Evolutionary conservation across 1,284 basidiomycete genomes (phyloP).

Genomic region (Phenoliferia sp.): DNA sequence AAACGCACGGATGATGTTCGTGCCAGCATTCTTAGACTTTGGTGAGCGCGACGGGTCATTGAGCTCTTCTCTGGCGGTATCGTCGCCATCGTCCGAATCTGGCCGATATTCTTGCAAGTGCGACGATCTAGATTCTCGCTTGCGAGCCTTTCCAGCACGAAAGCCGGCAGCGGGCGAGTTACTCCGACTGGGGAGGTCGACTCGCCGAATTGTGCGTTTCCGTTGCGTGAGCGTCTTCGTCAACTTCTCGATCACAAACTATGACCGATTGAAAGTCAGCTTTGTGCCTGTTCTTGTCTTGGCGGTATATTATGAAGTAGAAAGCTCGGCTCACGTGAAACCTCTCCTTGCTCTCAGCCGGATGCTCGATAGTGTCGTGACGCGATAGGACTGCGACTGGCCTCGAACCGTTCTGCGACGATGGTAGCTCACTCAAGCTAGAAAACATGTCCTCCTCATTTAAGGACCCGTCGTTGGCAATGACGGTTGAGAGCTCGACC

Average conservation of each 20-base stretch:
- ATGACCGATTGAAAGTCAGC: constrained; percentile 10
- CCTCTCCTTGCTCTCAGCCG: constrained; percentile 38
- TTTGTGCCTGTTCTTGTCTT: neutral
- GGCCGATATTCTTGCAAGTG: neutral
- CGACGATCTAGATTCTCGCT: neutral
- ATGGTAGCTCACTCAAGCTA: constrained; percentile 7
- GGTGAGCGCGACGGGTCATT: no score
- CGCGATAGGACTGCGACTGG: constrained; percentile 28
- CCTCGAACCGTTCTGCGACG: constrained; percentile 8
- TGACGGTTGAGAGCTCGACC: constrained; percentile 41
- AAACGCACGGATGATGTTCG: neutral
- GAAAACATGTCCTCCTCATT: constrained; percentile 11
- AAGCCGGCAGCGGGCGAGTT: neutral
- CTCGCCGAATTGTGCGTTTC: constrained; percentile 42
- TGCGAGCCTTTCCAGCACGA: neutral
- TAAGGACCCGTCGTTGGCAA: constrained; percentile 10
- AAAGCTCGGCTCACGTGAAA: constrained; percentile 32
- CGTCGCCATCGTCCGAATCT: neutral
- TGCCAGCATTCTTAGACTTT: neutral
- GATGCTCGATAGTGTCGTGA: constrained; percentile 38
- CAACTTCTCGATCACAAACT: constrained; percentile 47
- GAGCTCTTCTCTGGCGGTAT: no score
- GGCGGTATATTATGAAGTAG: no score
- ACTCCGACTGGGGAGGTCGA: constrained; percentile 16
- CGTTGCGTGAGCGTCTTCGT: constrained; percentile 47